These are phyloP conservation scores for Rasamsonia emersonii DNA, from an alignment of 2,329 filamentous ascomycete genomes.

Conservation along the genomic window DNA sequence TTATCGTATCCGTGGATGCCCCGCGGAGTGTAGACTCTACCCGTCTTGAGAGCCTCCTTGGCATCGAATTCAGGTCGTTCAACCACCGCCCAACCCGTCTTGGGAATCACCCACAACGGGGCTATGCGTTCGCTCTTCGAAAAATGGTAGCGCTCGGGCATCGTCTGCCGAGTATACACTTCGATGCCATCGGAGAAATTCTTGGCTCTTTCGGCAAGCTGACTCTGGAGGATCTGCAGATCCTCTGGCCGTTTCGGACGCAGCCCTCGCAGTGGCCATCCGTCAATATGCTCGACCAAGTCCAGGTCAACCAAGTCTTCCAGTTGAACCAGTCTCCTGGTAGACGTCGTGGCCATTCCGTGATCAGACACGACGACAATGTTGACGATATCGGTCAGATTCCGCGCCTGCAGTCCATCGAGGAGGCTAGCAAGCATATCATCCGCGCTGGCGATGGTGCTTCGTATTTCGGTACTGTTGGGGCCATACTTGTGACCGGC, in stretches of 20 bases:
- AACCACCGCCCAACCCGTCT: slow-evolving; percentile 87
- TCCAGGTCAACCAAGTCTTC: slow-evolving; percentile 76
- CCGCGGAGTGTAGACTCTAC: slow-evolving; percentile 63
- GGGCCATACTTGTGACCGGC: slow-evolving; percentile 85
- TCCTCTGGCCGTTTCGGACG: slow-evolving; percentile 64
- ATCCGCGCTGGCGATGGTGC: slow-evolving; percentile 72
- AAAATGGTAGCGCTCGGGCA: slow-evolving; percentile 92
- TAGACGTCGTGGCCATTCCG: slow-evolving; percentile 92
- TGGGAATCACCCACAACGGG: slow-evolving; percentile 87
- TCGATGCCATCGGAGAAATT: slow-evolving; percentile 59
- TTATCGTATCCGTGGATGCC: slow-evolving; percentile 94
- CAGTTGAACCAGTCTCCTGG: slow-evolving; percentile 70
- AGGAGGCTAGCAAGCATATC: slow-evolving; percentile 72
- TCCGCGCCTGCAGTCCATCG: slow-evolving; percentile 65
- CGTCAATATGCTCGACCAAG: slow-evolving; percentile 76
- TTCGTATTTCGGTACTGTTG: slow-evolving; percentile 83
- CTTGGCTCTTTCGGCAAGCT: slow-evolving; percentile 46
- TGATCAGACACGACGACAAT: slow-evolving; percentile 95
- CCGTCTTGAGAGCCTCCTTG: slow-evolving; percentile 54
- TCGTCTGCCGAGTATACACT: slow-evolving; percentile 76
- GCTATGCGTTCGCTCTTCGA: slow-evolving; percentile 80
- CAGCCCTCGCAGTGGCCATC: slow-evolving; percentile 88
- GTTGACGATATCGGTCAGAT: slow-evolving; percentile 84
- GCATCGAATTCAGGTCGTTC: slow-evolving; percentile 71
- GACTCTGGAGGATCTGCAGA: slow-evolving; percentile 58